Base-by-base conservation (phyloP, 2,329 filamentous ascomycete species). In the Sarocladiaceae sp. region DNA sequence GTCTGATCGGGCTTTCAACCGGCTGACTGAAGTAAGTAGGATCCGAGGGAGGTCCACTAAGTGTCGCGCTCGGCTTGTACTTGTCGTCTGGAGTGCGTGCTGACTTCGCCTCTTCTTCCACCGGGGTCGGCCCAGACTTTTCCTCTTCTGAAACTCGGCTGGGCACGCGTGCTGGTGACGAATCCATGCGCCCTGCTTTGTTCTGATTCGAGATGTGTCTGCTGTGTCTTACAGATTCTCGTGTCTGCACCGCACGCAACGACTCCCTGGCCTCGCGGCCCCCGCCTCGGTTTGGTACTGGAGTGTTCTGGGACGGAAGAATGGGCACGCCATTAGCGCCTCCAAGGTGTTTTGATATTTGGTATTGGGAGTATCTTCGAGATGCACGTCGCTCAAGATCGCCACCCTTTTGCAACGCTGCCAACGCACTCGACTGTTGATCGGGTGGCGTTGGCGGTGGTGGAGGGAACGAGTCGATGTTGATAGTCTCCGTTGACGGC, bases 351-450 rank as follows among this genome's bases (percentile, higher is more conserved):
- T 96, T 97, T 35, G 88, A 88, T 53, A 98, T 95, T 58, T 98
- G 93, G 60, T 97, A 98, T 44, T 89, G 86, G 2, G 93, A 97
- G 60, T 97, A 98, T 57, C 93, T 76, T 53, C 91, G 78, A 12
- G 93, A 98, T 1, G 93, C 93, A 59, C 93, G 78, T 58, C 93
- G 80, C 65, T 98, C 93, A 41, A 98, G 69, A 53, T 96, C 90
- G 16, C 91, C 91, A 26, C 90, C 90, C 63, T 89, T 81, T 64
- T 97, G 93, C 52, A 98, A 66, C 42, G 90, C 89, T 40, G 88
- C 88, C 43, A 98, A 70, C 4, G 93, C 93, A 68, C 95, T 94
- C 55, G 93, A 86, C 55, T 89, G 82, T 55, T 86, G 86, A 43
- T 88, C 85, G 3, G 63, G 63, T n/a, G 67, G 61, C 1, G 67